Percentiles rank a stretch among this genome's conserved stretches.
Conservation (phyloP, 1,284 basidiomycete species). For the Rhizopogon hawkerae region DNA sequence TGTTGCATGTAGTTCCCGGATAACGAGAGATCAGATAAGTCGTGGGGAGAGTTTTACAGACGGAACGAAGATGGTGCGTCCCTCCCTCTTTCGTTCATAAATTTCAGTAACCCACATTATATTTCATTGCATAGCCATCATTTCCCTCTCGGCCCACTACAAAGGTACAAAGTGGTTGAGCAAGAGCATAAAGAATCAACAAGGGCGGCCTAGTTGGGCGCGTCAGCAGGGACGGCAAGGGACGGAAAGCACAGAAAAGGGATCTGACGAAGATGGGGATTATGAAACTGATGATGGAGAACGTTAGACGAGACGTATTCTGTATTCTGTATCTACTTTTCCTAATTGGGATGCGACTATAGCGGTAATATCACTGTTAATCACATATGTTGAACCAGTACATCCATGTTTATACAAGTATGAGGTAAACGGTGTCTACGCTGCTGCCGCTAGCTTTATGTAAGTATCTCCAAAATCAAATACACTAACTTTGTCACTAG, state of each 20-base stretch:
- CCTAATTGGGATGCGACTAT: background rate
- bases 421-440: too few species aligned
- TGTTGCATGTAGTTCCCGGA: slow-evolving; percentile 32
- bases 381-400: too few species aligned
- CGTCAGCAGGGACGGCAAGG: slow-evolving; percentile 18
- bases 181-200: slow-evolving; percentile 11
- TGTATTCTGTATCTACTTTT: background rate
- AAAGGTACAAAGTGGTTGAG: slow-evolving; percentile 21
- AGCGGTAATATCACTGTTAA: too few species aligned
- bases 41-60: slow-evolving; percentile 56
- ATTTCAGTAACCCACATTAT: slow-evolving; percentile 7
- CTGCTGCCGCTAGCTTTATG: too few species aligned
- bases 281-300: slow-evolving; percentile 18
- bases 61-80: slow-evolving; percentile 38
- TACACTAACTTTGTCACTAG: too few species aligned
- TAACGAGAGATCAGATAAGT: slow-evolving; percentile 38
- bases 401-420: too few species aligned
- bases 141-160: slow-evolving; percentile 6
- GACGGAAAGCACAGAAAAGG: slow-evolving; percentile 1
- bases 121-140: slow-evolving; percentile 3
- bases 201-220: slow-evolving; percentile 12
- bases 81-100: background rate
- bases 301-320: slow-evolving; percentile 1
- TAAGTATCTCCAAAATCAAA: too few species aligned
- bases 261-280: slow-evolving; percentile 17